These are phyloP conservation scores for Leonotis leonurus DNA, from an alignment of 257 asterid genomes.

Conservation along the genomic window DNA sequence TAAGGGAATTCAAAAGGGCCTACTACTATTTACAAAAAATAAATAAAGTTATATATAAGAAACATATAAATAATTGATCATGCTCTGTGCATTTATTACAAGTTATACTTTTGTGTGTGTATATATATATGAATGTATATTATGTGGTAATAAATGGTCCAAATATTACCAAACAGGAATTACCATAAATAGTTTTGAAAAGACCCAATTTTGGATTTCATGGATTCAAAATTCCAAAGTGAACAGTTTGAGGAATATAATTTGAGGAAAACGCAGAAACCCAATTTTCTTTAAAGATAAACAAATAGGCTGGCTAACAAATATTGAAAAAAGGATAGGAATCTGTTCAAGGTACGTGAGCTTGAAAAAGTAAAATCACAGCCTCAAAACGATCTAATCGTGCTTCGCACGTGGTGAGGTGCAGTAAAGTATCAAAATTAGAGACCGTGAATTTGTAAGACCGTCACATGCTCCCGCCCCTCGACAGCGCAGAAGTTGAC, in stretches of 20 bases:
- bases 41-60: background rate
- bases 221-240: background rate
- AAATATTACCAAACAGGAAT: background rate
- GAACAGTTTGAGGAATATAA: background rate
- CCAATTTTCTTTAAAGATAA: background rate
- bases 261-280: background rate
- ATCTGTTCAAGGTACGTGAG: slow-evolving; percentile 41
- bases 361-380: slow-evolving; percentile 24
- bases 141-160: slow-evolving; percentile 6
- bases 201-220: background rate
- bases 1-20: background rate
- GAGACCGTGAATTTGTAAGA: slow-evolving; percentile 10
- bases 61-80: background rate
- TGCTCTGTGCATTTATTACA: background rate
- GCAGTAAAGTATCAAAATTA: slow-evolving; percentile 1
- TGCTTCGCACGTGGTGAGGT: slow-evolving; percentile 23
- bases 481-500: slow-evolving; percentile 29
- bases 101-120: background rate
- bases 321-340: slow-evolving; percentile 21
- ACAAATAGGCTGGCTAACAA: slow-evolving; percentile 12
- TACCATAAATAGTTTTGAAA: background rate
- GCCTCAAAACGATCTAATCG: slow-evolving; percentile 31
- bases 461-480: slow-evolving; percentile 39
- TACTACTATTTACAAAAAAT: background rate
- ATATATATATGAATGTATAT: background rate